Evolutionary conservation across 441 rosid genomes (phyloP).

Genomic region (Hura crepitans): DNA sequence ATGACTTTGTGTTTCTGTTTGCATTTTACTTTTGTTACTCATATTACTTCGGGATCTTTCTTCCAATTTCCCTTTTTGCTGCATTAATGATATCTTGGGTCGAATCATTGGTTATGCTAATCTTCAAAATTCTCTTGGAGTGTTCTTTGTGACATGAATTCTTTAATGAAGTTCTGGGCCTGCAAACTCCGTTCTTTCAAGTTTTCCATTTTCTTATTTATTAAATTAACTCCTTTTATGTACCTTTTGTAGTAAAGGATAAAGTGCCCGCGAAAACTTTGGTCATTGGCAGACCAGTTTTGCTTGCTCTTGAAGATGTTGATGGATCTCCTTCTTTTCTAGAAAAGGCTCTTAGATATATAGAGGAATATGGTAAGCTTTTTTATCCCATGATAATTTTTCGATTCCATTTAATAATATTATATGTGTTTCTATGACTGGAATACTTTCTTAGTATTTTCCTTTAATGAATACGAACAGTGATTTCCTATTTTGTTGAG

Average conservation of each 20-base stretch:
- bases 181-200: too few relatives aligned
- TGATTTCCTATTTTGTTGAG: too few relatives aligned
- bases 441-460: too few relatives aligned
- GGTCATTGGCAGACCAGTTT: constrained; percentile 98
- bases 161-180: constrained; percentile 11
- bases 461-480: too few relatives aligned
- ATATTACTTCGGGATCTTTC: not conserved
- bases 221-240: constrained; percentile 15
- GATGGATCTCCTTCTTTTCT: constrained; percentile 98
- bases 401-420: too few relatives aligned
- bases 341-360: constrained; percentile 93
- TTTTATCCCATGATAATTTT: too few relatives aligned
- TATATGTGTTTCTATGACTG: too few relatives aligned
- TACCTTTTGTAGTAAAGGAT: constrained; percentile 50
- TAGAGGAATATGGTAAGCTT: constrained; percentile 92
- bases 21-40: constrained; percentile 1
- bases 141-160: constrained; percentile 11
- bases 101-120: not conserved
- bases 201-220: not conserved
- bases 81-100: not conserved
- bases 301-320: constrained; percentile 98
- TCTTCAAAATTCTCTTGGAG: constrained; percentile 7
- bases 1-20: too few relatives aligned
- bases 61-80: not conserved
- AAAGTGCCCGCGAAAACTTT: constrained; percentile 80